phyloP scores from a whole-genome alignment of 2,329 filamentous ascomycete species.

The Zopfia rhizophila region DNA sequence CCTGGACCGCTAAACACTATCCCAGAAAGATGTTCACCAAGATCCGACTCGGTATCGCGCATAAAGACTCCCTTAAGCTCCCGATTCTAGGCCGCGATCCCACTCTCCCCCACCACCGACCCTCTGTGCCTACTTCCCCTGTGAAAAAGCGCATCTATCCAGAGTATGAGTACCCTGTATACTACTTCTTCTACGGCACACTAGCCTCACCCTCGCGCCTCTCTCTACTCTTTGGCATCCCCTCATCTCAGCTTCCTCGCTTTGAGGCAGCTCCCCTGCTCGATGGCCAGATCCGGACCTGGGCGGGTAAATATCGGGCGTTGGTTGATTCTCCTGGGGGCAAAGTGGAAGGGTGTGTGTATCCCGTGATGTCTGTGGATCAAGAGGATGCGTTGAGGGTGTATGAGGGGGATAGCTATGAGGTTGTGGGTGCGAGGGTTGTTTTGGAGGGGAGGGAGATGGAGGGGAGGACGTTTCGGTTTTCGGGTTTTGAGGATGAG shows the following conservation, averaged over 20 bases:
- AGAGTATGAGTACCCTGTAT: background rate
- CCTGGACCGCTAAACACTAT: background rate
- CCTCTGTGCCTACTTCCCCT: background rate
- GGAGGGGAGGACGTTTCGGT: constrained; percentile 4
- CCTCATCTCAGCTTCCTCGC: background rate
- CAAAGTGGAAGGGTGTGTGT: constrained; percentile 9
- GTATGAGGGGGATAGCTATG: constrained; percentile 20
- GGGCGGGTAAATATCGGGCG: constrained; percentile 13
- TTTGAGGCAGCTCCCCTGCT: constrained; percentile 1
- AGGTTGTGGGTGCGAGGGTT: constrained; percentile 14
- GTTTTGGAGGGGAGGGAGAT: background rate
- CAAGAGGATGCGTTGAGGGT: constrained; percentile 15
- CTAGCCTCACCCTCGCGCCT: constrained; percentile 12
- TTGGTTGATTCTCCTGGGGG: constrained; percentile 9
- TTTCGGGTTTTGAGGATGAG: constrained; percentile 5
- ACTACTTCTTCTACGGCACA: constrained; percentile 26
- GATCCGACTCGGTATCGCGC: constrained; percentile 3
- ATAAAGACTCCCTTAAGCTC: constrained; percentile 3
- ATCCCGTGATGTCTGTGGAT: constrained; percentile 3
- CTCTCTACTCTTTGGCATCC: background rate
- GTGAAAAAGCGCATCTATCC: background rate
- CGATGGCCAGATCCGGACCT: constrained; percentile 7
- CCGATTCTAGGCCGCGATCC: constrained; percentile 23
- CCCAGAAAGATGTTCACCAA: constrained; percentile 1
- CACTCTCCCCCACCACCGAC: constrained; percentile 19